These are phyloP conservation scores for Metarhizium rileyi DNA, from an alignment of 2,329 filamentous ascomycete species.

Conservation along the genomic window DNA sequence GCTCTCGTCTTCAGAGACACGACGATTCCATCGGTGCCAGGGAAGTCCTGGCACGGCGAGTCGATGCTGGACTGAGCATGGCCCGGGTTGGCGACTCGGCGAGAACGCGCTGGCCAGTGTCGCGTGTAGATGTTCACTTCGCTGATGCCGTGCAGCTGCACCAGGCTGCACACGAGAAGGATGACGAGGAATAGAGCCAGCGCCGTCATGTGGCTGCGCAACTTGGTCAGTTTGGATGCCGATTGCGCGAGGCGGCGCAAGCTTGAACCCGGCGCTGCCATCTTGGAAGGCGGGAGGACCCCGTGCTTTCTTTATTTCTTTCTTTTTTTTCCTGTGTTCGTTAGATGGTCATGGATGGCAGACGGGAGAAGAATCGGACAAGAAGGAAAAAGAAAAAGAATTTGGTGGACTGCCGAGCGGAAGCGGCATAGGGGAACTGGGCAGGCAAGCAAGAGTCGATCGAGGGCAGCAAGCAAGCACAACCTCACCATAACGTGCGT, in stretches of 20 bases:
- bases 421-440: too few relatives aligned
- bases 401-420: too few relatives aligned
- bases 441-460: too few relatives aligned
- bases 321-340: too few relatives aligned
- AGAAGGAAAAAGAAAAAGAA: too few relatives aligned
- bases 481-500: too few relatives aligned
- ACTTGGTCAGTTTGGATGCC: background rate
- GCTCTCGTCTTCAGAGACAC: slow-evolving; percentile 51
- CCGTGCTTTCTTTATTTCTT: background rate
- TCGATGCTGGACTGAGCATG: slow-evolving; percentile 26
- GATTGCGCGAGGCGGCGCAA: background rate
- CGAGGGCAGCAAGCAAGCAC: too few relatives aligned
- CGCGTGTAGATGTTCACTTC: slow-evolving; percentile 12
- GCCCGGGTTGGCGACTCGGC: slow-evolving; percentile 18
- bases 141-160: background rate
- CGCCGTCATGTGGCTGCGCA: background rate
- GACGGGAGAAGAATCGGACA: too few relatives aligned
- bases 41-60: slow-evolving; percentile 30
- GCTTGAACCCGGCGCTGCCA: background rate
- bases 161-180: background rate
- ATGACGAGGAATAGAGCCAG: background rate
- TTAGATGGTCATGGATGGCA: background rate
- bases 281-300: background rate
- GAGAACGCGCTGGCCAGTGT: slow-evolving; percentile 20
- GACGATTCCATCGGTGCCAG: slow-evolving; percentile 32